phyloP scores from a whole-genome alignment of 2,329 filamentous ascomycete genomes.

The Neocatenulostroma microsporum region DNA sequence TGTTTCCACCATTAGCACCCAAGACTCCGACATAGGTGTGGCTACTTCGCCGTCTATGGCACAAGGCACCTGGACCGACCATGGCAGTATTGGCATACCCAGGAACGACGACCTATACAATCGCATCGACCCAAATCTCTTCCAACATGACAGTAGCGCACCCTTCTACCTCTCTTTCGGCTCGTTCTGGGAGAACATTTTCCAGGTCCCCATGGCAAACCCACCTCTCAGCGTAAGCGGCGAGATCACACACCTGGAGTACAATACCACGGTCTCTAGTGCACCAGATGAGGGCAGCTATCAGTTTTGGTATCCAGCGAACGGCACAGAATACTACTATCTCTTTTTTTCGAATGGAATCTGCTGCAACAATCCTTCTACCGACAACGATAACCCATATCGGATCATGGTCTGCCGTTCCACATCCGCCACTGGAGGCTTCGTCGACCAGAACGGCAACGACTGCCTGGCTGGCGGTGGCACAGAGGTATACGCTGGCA shows the following conservation, averaged over 20 bases:
- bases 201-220: slow-evolving; percentile 46
- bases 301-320: slow-evolving; percentile 37
- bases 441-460: slow-evolving; percentile 54
- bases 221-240: slow-evolving; percentile 14
- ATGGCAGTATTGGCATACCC: slow-evolving; percentile 51
- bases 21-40: slow-evolving; percentile 56
- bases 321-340: slow-evolving; percentile 52
- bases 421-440: slow-evolving; percentile 35
- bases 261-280: slow-evolving; percentile 42
- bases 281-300: slow-evolving; percentile 50
- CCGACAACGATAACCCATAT: slow-evolving; percentile 23
- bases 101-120: too few relatives aligned
- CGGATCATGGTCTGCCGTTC: neutral
- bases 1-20: slow-evolving; percentile 53
- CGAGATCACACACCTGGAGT: slow-evolving; percentile 44
- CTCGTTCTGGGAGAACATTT: slow-evolving; percentile 61
- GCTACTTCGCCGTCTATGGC: slow-evolving; percentile 44
- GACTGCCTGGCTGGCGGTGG: slow-evolving; percentile 22
- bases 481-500: slow-evolving; percentile 44
- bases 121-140: slow-evolving; percentile 44
- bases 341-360: slow-evolving; percentile 39
- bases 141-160: slow-evolving; percentile 36
- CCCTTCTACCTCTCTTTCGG: slow-evolving; percentile 47
- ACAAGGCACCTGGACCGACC: slow-evolving; percentile 53
- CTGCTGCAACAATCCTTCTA: slow-evolving; percentile 16